Percentiles rank a stretch among this genome's conserved stretches.
phyloP scores from a whole-genome alignment of 2,329 filamentous ascomycete species.

The Colletotrichum euphorbiae region DNA sequence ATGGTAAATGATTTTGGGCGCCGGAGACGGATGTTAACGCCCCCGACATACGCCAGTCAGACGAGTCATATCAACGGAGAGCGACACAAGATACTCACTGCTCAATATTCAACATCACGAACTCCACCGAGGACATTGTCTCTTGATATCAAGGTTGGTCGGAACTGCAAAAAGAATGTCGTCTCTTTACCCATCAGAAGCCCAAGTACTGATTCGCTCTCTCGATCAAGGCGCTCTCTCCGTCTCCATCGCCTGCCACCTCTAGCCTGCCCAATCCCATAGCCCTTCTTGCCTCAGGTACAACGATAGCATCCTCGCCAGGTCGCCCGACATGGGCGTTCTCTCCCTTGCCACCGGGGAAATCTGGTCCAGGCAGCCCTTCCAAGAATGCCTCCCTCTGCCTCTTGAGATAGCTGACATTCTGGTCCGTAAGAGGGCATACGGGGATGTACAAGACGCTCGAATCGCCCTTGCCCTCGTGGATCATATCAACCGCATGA shows the following conservation, averaged over 20 bases:
- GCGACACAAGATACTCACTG: no score
- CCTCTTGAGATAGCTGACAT: slow-evolving; percentile 75
- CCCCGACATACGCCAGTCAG: no score
- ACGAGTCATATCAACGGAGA: no score
- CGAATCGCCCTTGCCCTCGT: slow-evolving; percentile 78
- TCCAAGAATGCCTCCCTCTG: slow-evolving; percentile 78
- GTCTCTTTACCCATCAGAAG: slow-evolving; percentile 44
- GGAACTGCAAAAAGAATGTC: no score
- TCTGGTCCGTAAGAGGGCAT: slow-evolving; percentile 81
- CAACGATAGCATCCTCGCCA: slow-evolving; percentile 51
- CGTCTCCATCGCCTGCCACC: slow-evolving; percentile 42
- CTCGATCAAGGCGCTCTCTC: slow-evolving; percentile 52
- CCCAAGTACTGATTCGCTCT: slow-evolving; percentile 60
- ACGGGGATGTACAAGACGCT: slow-evolving; percentile 92
- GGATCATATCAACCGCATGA: slow-evolving; percentile 85
- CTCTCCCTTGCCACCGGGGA: slow-evolving; percentile 79
- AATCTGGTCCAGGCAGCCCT: slow-evolving; percentile 77
- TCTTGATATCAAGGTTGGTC: no score
- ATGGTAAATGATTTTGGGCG: not conserved
- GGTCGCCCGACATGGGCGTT: slow-evolving; percentile 62
- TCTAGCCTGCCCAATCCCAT: slow-evolving; percentile 59
- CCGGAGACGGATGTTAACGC: no score
- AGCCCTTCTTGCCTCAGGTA: slow-evolving; percentile 52
- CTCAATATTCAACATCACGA: no score
- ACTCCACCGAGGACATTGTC: no score